Evolutionary conservation across 2,329 filamentous ascomycete genomes (phyloP), one percentile per base, ranked within the genome.

Genomic region (Ceratocystis diversiconidia): DNA sequence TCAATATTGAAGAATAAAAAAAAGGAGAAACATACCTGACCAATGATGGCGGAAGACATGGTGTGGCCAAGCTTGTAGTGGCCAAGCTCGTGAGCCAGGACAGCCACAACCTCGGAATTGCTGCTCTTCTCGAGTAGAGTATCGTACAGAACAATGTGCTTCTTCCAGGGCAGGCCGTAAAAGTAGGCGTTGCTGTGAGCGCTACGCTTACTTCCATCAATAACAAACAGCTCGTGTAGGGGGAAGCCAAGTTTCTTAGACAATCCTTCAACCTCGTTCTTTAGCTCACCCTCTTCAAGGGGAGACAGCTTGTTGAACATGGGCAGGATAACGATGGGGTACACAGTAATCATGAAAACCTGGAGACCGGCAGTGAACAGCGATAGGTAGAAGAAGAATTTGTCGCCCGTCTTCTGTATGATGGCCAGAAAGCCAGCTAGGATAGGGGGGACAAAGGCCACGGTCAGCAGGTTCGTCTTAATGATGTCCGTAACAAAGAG

Each of bases 71-170:
- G 84, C 72, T 88, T 92, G 94, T 94, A 99, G 79, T 99, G 94
- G 63, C 94, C 94, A 61, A 99, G 83, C 77, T 99, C 94, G 74
- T 99, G 94, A 44, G 90, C 92, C 64, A 99, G 80, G 64, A 99
- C 92, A 70, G 94, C 92, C 67, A 96, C 90, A 50, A 99, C 92
- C 76, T 99, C 94, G 73, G 94, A 83, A 3, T 89, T 86, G 69
- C 92, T 85, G 74, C 88, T 94, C 83, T 97, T 96, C 77, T 96
- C 92, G 69, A 99, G 91, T 69, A 99, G 78, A 4, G 95, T 99
- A 74, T 99, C 94, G 75, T 96, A 99, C 73, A 99, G 95, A 72
- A 99, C 94, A 79, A 99, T 99, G 79, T 97, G 95, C 83, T 97
- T 97, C 83, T 96, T 96, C 92, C 92, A 99, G 52, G 94, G 94